Percentiles rank a stretch among this genome's conserved stretches.
phyloP scores from a whole-genome alignment of 2,329 filamentous ascomycete genomes.

The Lasiodiplodia sp. region DNA sequence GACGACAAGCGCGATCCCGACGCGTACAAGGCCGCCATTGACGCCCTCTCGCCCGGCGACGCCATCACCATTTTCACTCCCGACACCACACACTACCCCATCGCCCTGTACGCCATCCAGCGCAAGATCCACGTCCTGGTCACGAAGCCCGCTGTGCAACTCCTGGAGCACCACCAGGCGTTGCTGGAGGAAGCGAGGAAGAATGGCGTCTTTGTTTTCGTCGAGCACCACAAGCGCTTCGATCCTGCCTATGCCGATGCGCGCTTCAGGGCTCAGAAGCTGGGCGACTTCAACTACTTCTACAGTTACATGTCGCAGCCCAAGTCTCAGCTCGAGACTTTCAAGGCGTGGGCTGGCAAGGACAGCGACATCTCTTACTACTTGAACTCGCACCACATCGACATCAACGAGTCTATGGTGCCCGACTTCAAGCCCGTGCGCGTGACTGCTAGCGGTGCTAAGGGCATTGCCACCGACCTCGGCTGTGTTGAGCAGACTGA shows the following conservation, averaged over 20 bases:
- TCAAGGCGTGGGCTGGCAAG: conserved; percentile 91
- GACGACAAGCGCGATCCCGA: conserved; percentile 78
- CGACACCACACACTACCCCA: conserved; percentile 90
- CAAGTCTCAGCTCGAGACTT: conserved; percentile 90
- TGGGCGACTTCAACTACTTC: conserved; percentile 98
- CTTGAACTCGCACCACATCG: conserved; percentile 92
- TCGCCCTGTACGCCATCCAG: conserved; percentile 90
- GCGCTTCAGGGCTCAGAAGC: conserved; percentile 73
- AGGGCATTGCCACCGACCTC: conserved; percentile 77
- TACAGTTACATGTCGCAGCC: conserved; percentile 97
- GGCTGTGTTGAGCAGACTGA: conserved; percentile 84
- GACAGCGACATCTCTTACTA: conserved; percentile 97
- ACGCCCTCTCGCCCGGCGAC: conserved; percentile 79
- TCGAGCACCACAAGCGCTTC: conserved; percentile 97
- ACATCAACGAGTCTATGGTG: conserved; percentile 93
- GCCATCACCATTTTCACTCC: conserved; percentile 97
- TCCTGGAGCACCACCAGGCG: conserved; percentile 77
- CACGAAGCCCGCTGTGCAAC: conserved; percentile 92
- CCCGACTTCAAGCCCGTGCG: conserved; percentile 78
- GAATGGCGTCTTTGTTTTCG: conserved; percentile 84
- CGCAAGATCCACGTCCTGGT: conserved; percentile 88
- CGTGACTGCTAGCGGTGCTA: conserved; percentile 79
- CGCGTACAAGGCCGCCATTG: conserved; percentile 88
- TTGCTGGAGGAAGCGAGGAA: conserved; percentile 76
- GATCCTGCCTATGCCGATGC: conserved; percentile 94